Evolutionary conservation across 2,329 filamentous ascomycete genomes (phyloP).

Genomic region (Aspergillus cejpii): DNA sequence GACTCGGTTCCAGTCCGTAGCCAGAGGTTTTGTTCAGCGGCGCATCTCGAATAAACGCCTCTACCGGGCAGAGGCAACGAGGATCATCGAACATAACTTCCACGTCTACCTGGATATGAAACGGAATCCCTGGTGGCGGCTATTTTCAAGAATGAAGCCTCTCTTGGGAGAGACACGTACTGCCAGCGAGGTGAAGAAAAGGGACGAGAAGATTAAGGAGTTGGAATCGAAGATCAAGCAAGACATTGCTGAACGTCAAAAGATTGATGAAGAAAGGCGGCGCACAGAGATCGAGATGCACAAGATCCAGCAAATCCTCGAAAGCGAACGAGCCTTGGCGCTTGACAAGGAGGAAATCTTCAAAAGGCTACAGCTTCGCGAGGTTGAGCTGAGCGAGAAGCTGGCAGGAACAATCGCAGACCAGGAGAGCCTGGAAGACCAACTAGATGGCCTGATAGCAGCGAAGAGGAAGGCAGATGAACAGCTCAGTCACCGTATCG

Average conservation of each 20-base stretch:
- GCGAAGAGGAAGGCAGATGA: constrained; percentile 85
- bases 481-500: constrained; percentile 69
- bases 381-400: constrained; percentile 87
- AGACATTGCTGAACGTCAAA: constrained; percentile 67
- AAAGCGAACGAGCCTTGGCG: constrained; percentile 90
- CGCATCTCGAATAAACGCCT: constrained; percentile 86
- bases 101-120: constrained; percentile 84
- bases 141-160: constrained; percentile 92
- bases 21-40: constrained; percentile 81
- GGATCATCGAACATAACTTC: constrained; percentile 92
- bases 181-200: constrained; percentile 86
- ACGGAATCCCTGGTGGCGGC: constrained; percentile 93
- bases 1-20: constrained; percentile 83
- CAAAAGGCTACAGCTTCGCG: constrained; percentile 86
- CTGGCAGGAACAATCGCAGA: constrained; percentile 86
- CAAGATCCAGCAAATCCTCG: constrained; percentile 84
- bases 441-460: constrained; percentile 79
- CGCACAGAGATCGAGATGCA: constrained; percentile 81
- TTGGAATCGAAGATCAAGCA: constrained; percentile 76
- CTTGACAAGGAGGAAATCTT: constrained; percentile 99
- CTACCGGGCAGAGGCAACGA: constrained; percentile 87
- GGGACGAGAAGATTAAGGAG: constrained; percentile 86
- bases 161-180: constrained; percentile 86
- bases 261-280: constrained; percentile 83
- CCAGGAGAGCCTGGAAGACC: constrained; percentile 87